These are phyloP conservation scores for Pleoardoris graminearum DNA, from an alignment of 2,329 filamentous ascomycete genomes.

Conservation along the genomic window DNA sequence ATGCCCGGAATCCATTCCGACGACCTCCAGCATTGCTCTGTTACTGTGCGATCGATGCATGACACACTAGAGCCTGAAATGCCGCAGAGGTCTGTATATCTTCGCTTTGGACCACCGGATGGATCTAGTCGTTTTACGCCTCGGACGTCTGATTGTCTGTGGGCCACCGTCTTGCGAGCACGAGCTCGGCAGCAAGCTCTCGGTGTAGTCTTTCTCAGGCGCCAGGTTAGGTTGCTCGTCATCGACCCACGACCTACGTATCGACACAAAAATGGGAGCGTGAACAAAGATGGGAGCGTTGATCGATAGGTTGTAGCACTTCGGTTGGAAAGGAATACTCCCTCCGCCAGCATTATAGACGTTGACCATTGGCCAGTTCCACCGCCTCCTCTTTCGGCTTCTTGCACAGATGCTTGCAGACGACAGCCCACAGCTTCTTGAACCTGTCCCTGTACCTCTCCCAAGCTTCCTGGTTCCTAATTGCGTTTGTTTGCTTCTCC, in stretches of 20 bases:
- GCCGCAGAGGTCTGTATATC: neutral
- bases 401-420: slow-evolving; percentile 1
- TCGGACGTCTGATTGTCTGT: neutral
- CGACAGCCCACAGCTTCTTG: slow-evolving; percentile 14
- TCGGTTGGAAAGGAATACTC: neutral
- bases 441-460: slow-evolving; percentile 21
- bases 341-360: neutral
- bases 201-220: neutral
- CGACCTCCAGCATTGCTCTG: neutral
- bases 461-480: slow-evolving; percentile 23
- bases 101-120: neutral
- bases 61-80: neutral
- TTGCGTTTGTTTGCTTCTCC: neutral
- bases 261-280: slow-evolving; percentile 1
- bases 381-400: neutral
- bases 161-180: neutral
- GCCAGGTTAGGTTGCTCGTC: neutral
- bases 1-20: slow-evolving; percentile 18
- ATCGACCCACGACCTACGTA: neutral
- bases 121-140: neutral
- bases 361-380: neutral
- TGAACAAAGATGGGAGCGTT: neutral
- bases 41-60: neutral
- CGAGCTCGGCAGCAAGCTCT: neutral
- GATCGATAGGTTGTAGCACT: slow-evolving; percentile 1